These are phyloP conservation scores for Penicillium sp. DNA, from an alignment of 2,329 filamentous ascomycete genomes.

Conservation along the genomic window DNA sequence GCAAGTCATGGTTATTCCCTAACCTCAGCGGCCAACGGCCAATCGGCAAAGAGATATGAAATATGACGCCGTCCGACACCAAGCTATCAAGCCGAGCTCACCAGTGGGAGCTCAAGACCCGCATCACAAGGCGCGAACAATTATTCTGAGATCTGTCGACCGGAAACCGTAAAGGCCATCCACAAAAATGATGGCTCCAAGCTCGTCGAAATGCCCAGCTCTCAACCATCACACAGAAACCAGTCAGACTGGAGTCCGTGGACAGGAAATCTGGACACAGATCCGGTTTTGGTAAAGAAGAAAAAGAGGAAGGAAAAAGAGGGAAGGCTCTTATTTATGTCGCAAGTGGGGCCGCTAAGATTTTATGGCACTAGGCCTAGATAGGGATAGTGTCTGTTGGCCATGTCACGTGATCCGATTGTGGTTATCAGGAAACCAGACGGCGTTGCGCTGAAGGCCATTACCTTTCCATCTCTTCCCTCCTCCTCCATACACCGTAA, in stretches of 20 bases:
- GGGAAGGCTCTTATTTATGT: constrained; percentile 37
- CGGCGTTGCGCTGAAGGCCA: neutral
- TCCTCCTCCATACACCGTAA: constrained; percentile 19
- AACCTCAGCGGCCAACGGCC: constrained; percentile 87
- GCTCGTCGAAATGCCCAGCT: constrained; percentile 81
- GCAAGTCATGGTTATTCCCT: constrained; percentile 81
- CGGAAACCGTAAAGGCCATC: constrained; percentile 73
- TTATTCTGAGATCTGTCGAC: constrained; percentile 95
- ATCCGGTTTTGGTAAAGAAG: constrained; percentile 58
- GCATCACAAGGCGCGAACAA: constrained; percentile 51
- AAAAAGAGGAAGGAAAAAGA: constrained; percentile 38
- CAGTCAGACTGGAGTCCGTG: constrained; percentile 38
- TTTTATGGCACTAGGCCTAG: constrained; percentile 26
- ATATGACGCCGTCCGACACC: constrained; percentile 71
- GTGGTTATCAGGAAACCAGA: constrained; percentile 8
- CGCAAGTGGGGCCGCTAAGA: constrained; percentile 10
- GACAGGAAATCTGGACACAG: constrained; percentile 82
- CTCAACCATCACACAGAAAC: constrained; percentile 68
- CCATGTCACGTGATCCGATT: constrained; percentile 17
- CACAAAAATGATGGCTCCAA: constrained; percentile 71
- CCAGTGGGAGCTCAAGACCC: constrained; percentile 66
- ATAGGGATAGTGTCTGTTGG: constrained; percentile 1
- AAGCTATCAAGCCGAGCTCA: constrained; percentile 65
- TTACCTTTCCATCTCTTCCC: neutral
- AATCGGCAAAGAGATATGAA: constrained; percentile 81